Percentiles rank a stretch among this genome's conserved stretches.
Evolutionary conservation across 2,329 filamentous ascomycete species (phyloP).

Genomic region (Aspergillus melleus): DNA sequence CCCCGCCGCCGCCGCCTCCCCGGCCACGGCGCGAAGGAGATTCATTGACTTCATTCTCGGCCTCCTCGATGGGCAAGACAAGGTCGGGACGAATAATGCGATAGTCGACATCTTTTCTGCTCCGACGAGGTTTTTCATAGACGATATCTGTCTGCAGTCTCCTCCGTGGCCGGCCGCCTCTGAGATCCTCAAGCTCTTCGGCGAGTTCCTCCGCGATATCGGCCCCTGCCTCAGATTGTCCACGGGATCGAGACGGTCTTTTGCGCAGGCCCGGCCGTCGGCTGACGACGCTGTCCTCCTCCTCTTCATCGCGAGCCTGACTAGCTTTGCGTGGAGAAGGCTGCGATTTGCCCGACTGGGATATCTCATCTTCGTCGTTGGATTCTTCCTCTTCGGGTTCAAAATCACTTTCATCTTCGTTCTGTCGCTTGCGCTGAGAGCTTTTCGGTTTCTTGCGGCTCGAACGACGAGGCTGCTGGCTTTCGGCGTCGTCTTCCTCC

Average conservation of each 20-base stretch:
- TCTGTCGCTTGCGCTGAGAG: constrained; percentile 47
- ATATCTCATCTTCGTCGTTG: constrained; percentile 54
- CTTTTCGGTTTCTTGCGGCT: constrained; percentile 42
- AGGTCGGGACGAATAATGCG: constrained; percentile 77
- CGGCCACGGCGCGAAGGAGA: constrained; percentile 69
- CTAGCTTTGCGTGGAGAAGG: constrained; percentile 43
- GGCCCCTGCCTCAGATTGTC: constrained; percentile 46
- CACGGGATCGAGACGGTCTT: constrained; percentile 49
- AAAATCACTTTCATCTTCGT: constrained; percentile 62
- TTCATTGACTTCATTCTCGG: constrained; percentile 65
- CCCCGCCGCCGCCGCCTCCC: constrained; percentile 55
- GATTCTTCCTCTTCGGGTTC: constrained; percentile 59
- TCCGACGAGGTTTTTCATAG: constrained; percentile 52
- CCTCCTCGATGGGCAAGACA: constrained; percentile 70
- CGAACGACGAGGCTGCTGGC: constrained; percentile 38
- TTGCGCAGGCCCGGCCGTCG: constrained; percentile 55
- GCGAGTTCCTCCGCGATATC: constrained; percentile 58
- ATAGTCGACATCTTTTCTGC: constrained; percentile 75
- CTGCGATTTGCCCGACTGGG: constrained; percentile 52
- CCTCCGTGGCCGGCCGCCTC: constrained; percentile 45
- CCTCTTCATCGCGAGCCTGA: constrained; percentile 41
- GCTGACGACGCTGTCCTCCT: constrained; percentile 48
- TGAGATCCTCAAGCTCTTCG: constrained; percentile 57
- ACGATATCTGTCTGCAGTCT: constrained; percentile 36
- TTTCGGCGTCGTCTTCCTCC: constrained; percentile 25